Base-by-base conservation (phyloP, 2,329 filamentous ascomycete species). In the Hypoxylon sp. region DNA sequence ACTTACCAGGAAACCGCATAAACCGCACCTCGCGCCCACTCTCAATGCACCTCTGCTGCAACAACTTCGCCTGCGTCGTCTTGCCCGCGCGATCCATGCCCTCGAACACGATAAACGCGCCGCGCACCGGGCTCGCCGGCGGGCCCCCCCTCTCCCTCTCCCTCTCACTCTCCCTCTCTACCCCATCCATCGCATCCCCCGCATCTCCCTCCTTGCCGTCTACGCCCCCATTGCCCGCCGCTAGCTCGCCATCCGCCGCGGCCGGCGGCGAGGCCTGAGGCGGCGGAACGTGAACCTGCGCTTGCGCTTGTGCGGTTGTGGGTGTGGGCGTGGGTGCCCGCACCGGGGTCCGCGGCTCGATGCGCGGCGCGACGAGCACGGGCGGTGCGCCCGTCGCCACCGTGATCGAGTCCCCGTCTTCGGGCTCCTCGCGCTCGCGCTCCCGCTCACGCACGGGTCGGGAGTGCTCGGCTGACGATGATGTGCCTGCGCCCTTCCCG, bases 51-150 rank as follows among this genome's bases (percentile, higher is more conserved):
- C 83, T 77, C 80, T 87, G 80, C 80, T 87, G 85, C 56, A 98
- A 83, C 50, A 89, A 82, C 75, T 90, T 87, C 73, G 93, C 95
- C 86, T 97, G 95, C 35, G 94, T 97, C 22, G 94, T 95, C 85
- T 98, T 98, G 62, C 95, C 95, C 48, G 94, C 94, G 71, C 94
- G 89, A 76, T 98, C 95, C 69, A 98, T 85, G 1, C 95, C 95
- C 82, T 98, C 95, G 62, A 97, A 89, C 3, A 95, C 92, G 59
- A 97, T 88, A 33, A 98, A 87, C 11, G 90, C 89, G 51, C 94
- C 94, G 51, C 91, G 86, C 56, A 80, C 78, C 1, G 77, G 77
- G 61, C 70, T 75, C 53, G 56, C 53, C 40, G 53, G 61, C 42
- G 44, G 25, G 22, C 33, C 61, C 37, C 37, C 42, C 53, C 27